A percentile compares a stretch with the other conserved stretches of the same genome.
These are phyloP conservation scores for Liquidambar formosana DNA, from an alignment of 164 flowering plant genomes.

Conservation along the genomic window DNA sequence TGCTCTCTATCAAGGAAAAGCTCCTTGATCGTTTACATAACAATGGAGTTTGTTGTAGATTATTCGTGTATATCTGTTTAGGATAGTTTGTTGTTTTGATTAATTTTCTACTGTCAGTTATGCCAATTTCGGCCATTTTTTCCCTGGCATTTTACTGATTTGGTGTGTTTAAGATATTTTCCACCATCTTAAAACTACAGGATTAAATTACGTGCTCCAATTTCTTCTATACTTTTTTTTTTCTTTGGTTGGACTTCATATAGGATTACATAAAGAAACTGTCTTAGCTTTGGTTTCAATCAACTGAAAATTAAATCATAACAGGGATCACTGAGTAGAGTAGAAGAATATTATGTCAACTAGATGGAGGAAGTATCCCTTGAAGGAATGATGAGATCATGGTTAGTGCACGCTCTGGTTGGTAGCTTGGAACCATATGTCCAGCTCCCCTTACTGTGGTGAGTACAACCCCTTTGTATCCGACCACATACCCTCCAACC, in stretches of 20 bases:
- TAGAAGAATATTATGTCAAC: not conserved
- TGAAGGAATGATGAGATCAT: constrained; percentile 32
- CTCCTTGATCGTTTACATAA: not conserved
- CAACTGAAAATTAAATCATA: not conserved
- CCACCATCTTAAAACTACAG: too few relatives aligned
- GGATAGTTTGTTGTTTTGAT: too few relatives aligned
- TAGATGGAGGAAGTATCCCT: constrained; percentile 30
- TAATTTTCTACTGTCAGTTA: too few relatives aligned
- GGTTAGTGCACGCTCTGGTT: constrained; percentile 36
- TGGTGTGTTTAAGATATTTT: too few relatives aligned
- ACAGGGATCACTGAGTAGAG: not conserved
- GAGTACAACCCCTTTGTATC: constrained; percentile 28
- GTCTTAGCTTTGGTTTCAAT: not conserved
- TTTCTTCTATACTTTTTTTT: not conserved
- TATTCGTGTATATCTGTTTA: not conserved
- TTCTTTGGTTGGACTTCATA: not conserved
- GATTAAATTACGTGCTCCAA: too few relatives aligned
- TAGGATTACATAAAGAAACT: not conserved
- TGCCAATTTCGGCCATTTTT: too few relatives aligned
- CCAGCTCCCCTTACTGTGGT: constrained; percentile 44
- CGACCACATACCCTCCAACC: constrained; percentile 49
- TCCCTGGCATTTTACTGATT: too few relatives aligned
- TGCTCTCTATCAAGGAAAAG: not conserved
- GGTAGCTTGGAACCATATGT: constrained; percentile 40
- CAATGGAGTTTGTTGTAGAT: not conserved